Base-by-base conservation (phyloP, 2,329 filamentous ascomycete genomes). In the Stemphylium vesicarium region DNA sequence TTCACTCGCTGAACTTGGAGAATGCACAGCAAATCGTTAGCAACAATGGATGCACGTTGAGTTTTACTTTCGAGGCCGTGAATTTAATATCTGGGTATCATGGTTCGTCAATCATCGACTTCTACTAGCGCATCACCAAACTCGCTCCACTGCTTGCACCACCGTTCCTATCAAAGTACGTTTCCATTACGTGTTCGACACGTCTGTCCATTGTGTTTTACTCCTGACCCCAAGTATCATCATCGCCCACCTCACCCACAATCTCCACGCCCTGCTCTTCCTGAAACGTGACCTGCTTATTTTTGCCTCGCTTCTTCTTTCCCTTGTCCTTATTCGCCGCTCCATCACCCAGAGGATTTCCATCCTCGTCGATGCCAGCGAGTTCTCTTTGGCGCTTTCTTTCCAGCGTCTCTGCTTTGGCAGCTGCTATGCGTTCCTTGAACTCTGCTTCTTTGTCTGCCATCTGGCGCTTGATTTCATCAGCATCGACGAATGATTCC, bases 401-500 rank as follows among this genome's bases (percentile, higher is more conserved):
- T 62, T 78, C 76, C 38, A 67, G 69, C 9, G 63, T 60, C 18
- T 75, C 63, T 7, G 69, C 71, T 15, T 61, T 59, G 2, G 76
- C 77, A 36, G 62, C 65, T 13, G 64, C 73, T 53, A 80, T 79
- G 4, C 71, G 65, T 16, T 62, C 64, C 11, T 74, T 52, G 47
- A 76, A 73, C 24, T 65, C 51, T 12, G 57, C 60, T 24, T 64
- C 59, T 4, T 70, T 59, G 4, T 59, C 65, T 8, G 62, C 65
- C 22, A 77, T 46, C 26, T 76, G 57, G 1, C 44, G 53, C 43
- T 72, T 70, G 35, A 79, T 63, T 11, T 71, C 65, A 4, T 72
- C 65, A 1, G 74, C 73, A 51, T 75, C 68, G 6, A 54, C 74
- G 60, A 80, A 80, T 0, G 66, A 64, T 0, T 64, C 68, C 2